Evolutionary conservation across 2,329 filamentous ascomycete species (phyloP), one percentile per base, ranked within the genome.

Genomic region (Trichophyton equinum): DNA sequence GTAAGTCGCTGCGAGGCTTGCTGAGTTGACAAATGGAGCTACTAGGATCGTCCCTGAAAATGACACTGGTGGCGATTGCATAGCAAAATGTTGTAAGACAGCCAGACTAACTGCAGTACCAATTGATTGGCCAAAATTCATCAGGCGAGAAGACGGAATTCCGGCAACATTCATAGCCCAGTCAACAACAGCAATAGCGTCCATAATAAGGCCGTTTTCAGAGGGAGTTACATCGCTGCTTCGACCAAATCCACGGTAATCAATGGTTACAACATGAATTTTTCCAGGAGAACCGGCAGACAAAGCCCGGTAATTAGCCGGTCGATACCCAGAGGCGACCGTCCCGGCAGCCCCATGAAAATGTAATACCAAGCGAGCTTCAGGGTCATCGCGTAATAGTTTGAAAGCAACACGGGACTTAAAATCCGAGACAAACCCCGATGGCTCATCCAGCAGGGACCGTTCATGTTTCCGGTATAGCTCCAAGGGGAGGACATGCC

Each of bases 231-330:
- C 82, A n/a, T 25, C 13, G 0, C 72, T 78, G 58, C 78, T 82
- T 3, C 67, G 69, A 1, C 84, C 83, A 64, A 82, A 86, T 0
- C 84, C 83, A 4, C 83, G 77, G 65, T 85, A 86, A 70, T 86
- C 83, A 59, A 86, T 78, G 1, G 80, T 76, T 7, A 86, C 67
- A 42, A 81, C 76, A 65, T 86, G 82, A 1, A 83, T 81, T 44
- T 79, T 81, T 20, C 73, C 67, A 0, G 81, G 78, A 1, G 77
- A 72, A 0, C 72, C 76, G 5, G 78, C 79, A n/a, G 74, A 80
- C 47, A 84, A 72, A 11, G 78, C 80, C 1, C 82, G 77, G 67
- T 85, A 85, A 66, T 78, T 83, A 3, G 78, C 75, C 0, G 78
- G 77, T 6, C 82, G 72, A 68, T 77, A 81, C 0, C 80, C 80